Evolutionary conservation across 169 alveolate species (phyloP).

Genomic region (Cardiosporidium cionae): DNA sequence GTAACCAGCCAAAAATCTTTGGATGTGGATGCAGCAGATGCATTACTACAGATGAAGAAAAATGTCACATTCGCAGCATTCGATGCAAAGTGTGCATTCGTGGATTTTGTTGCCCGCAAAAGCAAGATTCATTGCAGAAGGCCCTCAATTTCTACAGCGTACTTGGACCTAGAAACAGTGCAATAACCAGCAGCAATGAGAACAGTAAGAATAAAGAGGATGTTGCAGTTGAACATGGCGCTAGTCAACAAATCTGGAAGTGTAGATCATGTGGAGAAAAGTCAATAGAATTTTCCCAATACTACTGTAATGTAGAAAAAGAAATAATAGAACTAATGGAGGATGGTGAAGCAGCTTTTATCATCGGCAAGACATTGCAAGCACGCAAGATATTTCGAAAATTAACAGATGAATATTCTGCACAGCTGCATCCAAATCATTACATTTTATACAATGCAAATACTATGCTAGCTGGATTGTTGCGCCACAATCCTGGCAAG

Average conservation of each 20-base stretch:
- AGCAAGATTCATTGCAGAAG: too few relatives aligned
- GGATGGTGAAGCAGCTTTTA: constrained; percentile 47
- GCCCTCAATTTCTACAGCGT: too few relatives aligned
- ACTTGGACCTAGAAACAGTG: too few relatives aligned
- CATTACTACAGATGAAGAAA: constrained; percentile 52
- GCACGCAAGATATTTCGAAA: constrained; percentile 51
- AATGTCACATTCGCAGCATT: constrained; percentile 49
- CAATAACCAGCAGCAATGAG: too few relatives aligned
- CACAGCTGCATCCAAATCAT: constrained; percentile 69
- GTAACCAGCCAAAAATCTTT: constrained; percentile 45
- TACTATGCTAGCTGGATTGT: constrained; percentile 66
- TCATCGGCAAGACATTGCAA: constrained; percentile 46
- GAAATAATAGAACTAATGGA: constrained; percentile 34
- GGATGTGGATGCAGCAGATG: constrained; percentile 63
- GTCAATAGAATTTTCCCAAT: constrained; percentile 20
- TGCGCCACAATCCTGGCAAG: constrained; percentile 50
- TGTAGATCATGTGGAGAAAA: constrained; percentile 58
- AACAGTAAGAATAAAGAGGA: too few relatives aligned
- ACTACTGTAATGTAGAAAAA: constrained; percentile 40
- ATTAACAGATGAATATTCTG: constrained; percentile 51
- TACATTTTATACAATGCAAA: constrained; percentile 61
- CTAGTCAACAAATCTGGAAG: too few relatives aligned
- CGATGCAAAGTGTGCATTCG: constrained; percentile 54
- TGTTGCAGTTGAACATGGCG: too few relatives aligned
- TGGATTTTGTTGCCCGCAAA: constrained; percentile 44